Evolutionary conservation across 495 filamentous ascomycete species (phyloP), one percentile per base, ranked within the genome.

Genomic region (Pyronema omphalodes): DNA sequence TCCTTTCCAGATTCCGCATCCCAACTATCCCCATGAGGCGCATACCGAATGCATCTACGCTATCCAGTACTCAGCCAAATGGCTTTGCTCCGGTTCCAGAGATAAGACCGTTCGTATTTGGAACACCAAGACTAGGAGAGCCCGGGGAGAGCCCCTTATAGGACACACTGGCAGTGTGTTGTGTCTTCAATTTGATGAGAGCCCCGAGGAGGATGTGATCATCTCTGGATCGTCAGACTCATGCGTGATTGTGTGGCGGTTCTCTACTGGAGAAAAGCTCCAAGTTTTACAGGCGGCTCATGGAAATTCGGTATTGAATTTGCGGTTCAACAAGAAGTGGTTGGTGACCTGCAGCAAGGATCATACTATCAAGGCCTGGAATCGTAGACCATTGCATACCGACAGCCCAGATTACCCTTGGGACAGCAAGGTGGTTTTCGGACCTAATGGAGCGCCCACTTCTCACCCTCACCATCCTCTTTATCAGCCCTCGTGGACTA

Each of bases 301-400:
- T 62, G 67, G 71, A 14, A 89, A 99, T 66, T 89, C 88, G 0
- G 86, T 99, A 1, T 70, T 99, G n/a, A 96, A 96, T 63, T 79
- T 99, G 48, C 79, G 83, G 58, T 99, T 96, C 64, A 87, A 94
- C 60, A 77, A 86, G 56, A 77, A 84, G 6, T 93, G 86, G 58
- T 73, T 99, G 17, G 85, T 96, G 7, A 99, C 91, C 0, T 95
- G 91, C 66, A 94, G 88, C 51, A 99, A 96, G 63, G 91, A 99
- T 67, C 88, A 88, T 61, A 80, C 83, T 0, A 91, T 99, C 69
- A 95, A 94, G 61, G 76, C 96, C 9, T 99, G 93, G 79, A 94
- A 85, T 62, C 83, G 93, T 0, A 73, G 69, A 40, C 73, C 80
- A 36, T 71, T 98, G 14, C 69, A 73, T 29, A 74, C 79, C 23